A percentile compares a stretch with the other conserved stretches of the same genome.
Evolutionary conservation across 2,329 filamentous ascomycete species (phyloP).

Genomic region (Fusarium neocosmosporiellum): DNA sequence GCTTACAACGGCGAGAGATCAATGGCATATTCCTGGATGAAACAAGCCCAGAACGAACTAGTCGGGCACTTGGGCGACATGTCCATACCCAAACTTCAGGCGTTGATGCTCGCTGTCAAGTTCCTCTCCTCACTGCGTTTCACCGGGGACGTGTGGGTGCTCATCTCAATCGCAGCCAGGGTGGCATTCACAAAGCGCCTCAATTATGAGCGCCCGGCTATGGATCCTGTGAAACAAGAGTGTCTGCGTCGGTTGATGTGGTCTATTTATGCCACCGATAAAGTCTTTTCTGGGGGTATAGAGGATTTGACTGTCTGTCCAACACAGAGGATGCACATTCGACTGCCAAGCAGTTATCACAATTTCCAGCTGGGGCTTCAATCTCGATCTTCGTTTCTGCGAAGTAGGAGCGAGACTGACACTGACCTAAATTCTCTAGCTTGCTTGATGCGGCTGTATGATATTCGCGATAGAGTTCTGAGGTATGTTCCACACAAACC

Average conservation of each 20-base stretch:
- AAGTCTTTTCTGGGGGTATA: slow-evolving; percentile 42
- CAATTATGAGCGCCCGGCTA: slow-evolving; percentile 37
- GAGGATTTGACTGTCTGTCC: slow-evolving; percentile 45
- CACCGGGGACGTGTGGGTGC: slow-evolving; percentile 34
- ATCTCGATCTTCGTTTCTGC: slow-evolving; percentile 33
- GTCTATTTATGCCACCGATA: slow-evolving; percentile 42
- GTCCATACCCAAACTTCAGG: slow-evolving; percentile 30
- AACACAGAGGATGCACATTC: slow-evolving; percentile 35
- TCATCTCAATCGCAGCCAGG: slow-evolving; percentile 38
- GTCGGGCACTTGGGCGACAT: slow-evolving; percentile 14
- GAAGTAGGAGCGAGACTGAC: neutral
- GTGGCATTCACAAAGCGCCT: slow-evolving; percentile 42
- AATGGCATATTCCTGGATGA: slow-evolving; percentile 30
- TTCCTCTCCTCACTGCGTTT: slow-evolving; percentile 27
- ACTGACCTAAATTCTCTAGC: slow-evolving; percentile 33
- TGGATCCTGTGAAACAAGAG: slow-evolving; percentile 38
- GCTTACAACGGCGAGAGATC: neutral
- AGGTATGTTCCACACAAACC: neutral
- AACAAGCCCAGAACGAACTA: slow-evolving; percentile 27
- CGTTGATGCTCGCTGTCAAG: slow-evolving; percentile 31
- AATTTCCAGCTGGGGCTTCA: slow-evolving; percentile 40
- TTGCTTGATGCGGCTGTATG: slow-evolving; percentile 35
- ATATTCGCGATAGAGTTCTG: slow-evolving; percentile 37
- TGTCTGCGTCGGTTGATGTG: slow-evolving; percentile 42
- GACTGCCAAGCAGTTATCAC: slow-evolving; percentile 39